Evolutionary conservation across 768 basidiomycete genomes (phyloP).

Genomic region (Sarcomyxa edulis): DNA sequence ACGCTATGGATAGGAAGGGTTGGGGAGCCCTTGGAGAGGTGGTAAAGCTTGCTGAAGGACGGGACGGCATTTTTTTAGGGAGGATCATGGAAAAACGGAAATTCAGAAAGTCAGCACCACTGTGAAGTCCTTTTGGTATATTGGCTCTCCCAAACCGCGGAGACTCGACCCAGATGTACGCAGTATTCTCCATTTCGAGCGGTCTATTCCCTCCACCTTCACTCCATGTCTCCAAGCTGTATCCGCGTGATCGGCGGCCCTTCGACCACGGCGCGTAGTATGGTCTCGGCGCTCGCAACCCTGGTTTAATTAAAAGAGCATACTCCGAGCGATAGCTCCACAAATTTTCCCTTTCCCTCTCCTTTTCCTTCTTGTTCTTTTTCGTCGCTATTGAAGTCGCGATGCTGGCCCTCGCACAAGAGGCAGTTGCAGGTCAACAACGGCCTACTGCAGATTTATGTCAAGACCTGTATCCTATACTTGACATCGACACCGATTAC

Average conservation of each 20-base stretch:
- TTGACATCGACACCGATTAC: too few species aligned
- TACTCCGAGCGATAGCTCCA: too few species aligned
- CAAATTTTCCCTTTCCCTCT: too few species aligned
- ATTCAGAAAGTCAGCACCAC: background rate
- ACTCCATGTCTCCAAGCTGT: background rate
- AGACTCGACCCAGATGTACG: background rate
- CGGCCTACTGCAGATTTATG: too few species aligned
- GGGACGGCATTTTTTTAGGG: slow-evolving; percentile 44
- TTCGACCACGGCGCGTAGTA: background rate
- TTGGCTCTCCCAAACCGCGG: slow-evolving; percentile 1
- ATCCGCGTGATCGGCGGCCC: background rate
- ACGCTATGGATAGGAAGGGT: slow-evolving; percentile 27
- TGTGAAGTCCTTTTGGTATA: background rate
- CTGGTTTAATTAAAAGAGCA: too few species aligned
- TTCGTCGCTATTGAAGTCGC: too few species aligned
- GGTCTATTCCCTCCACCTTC: background rate
- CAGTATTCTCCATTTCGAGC: too few species aligned
- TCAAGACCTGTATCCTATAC: too few species aligned
- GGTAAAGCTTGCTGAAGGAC: slow-evolving; percentile 55
- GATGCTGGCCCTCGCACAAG: too few species aligned
- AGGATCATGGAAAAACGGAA: slow-evolving; percentile 26
- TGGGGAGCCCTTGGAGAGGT: slow-evolving; percentile 49
- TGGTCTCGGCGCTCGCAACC: too few species aligned
- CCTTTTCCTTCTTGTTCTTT: too few species aligned
- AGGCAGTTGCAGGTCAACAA: too few species aligned